Conservation (phyloP, 352 stramenopile genomes). For the Phytophthora pini region DNA sequence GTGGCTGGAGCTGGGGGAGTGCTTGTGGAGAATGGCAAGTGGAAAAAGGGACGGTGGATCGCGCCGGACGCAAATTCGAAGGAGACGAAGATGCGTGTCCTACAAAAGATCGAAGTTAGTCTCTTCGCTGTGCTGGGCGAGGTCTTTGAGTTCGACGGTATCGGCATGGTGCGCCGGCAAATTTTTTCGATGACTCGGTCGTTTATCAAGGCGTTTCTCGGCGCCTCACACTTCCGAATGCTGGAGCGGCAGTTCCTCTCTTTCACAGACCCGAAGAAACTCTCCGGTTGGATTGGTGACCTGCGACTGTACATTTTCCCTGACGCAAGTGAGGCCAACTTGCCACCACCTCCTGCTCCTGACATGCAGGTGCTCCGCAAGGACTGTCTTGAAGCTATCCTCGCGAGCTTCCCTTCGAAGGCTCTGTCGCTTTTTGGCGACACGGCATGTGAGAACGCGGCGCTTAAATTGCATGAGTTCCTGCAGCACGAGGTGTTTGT, state of each 20-base stretch:
- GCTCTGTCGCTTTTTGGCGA: conserved; percentile 84
- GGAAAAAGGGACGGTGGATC: conserved; percentile 61
- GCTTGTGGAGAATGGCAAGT: conserved; percentile 79
- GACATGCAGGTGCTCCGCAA: conserved; percentile 69
- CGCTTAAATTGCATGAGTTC: conserved; percentile 88
- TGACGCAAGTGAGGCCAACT: conserved; percentile 21
- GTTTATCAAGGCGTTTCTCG: conserved; percentile 84
- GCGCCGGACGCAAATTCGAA: conserved; percentile 73
- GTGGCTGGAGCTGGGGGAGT: conserved; percentile 25
- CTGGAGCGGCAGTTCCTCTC: conserved; percentile 84
- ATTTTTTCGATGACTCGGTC: conserved; percentile 85
- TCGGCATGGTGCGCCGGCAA: conserved; percentile 81
- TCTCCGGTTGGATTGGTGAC: conserved; percentile 57
- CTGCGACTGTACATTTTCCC: conserved; percentile 77
- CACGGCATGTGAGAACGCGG: conserved; percentile 71
- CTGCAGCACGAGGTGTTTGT: conserved; percentile 89
- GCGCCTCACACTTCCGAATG: conserved; percentile 81
- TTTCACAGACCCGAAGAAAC: conserved; percentile 76
- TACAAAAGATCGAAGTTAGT: conserved; percentile 84
- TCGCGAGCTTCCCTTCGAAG: conserved; percentile 74
- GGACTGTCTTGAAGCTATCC: conserved; percentile 72
- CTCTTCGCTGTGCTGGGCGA: conserved; percentile 79
- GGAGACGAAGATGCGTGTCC: conserved; percentile 80
- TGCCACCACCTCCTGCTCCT: conserved; percentile 20
- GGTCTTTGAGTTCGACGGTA: conserved; percentile 87